These are phyloP conservation scores for Eucalyptus dawsonii DNA, from an alignment of 345 rosid species.

Conservation along the genomic window DNA sequence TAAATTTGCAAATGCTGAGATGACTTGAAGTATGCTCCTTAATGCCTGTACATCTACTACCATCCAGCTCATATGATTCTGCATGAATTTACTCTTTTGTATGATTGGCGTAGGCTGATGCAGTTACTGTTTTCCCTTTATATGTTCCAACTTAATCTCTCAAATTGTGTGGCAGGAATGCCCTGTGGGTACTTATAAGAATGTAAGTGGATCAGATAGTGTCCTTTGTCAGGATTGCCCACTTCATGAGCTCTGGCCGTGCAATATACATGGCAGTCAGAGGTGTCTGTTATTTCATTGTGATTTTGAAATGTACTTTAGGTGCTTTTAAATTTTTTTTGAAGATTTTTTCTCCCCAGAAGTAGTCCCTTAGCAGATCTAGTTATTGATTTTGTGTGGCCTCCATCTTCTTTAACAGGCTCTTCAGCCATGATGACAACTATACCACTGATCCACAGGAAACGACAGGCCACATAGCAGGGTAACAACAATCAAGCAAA, in stretches of 20 bases:
- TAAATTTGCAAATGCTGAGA: not conserved
- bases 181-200: conserved; percentile 85
- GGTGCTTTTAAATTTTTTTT: not conserved
- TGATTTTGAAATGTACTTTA: not conserved
- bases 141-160: not conserved
- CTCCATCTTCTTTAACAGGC: conserved; percentile 18
- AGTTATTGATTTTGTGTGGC: not conserved
- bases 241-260: conserved; percentile 52
- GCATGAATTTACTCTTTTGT: not conserved
- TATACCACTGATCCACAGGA: rapidly evolving
- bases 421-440: conserved; percentile 11
- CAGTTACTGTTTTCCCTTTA: not conserved
- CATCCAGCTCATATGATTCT: not conserved
- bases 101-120: not conserved
- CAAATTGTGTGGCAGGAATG: conserved; percentile 53
- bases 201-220: conserved; percentile 63
- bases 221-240: conserved; percentile 62
- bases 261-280: conserved; percentile 50
- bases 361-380: not conserved
- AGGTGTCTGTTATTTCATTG: conserved; percentile 20
- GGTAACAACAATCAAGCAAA: not conserved
- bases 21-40: not conserved
- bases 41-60: not conserved
- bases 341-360: not conserved
- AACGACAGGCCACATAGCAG: not conserved